phyloP scores from a whole-genome alignment of 352 stramenopile species.

The Phytopythium kandeliae region DNA sequence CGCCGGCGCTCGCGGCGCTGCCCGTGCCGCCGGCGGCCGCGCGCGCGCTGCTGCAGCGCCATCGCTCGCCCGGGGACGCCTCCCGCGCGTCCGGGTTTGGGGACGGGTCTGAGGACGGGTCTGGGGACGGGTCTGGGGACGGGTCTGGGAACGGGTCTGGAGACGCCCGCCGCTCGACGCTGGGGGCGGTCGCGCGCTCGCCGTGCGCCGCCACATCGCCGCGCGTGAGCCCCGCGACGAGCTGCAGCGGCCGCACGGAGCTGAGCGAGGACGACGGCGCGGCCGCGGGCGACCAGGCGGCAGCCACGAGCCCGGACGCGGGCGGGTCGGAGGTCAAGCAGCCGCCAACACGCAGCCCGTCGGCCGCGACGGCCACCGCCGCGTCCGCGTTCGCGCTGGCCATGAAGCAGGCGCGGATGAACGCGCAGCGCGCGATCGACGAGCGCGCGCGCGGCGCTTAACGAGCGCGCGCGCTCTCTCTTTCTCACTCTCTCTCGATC shows the following conservation, averaged over 20 bases:
- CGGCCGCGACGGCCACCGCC: constrained; percentile 38
- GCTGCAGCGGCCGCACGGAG: constrained; percentile 28
- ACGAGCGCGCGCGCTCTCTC: too few relatives aligned
- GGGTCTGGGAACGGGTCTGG: too few relatives aligned
- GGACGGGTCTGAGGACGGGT: too few relatives aligned
- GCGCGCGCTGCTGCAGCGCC: constrained; percentile 39
- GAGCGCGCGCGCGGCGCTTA: constrained; percentile 26
- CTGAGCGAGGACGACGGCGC: constrained; percentile 28
- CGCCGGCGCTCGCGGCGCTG: constrained; percentile 15
- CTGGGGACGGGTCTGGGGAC: too few relatives aligned
- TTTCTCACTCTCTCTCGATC: too few relatives aligned
- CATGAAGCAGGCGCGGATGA: constrained; percentile 74
- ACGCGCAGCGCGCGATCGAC: constrained; percentile 57
- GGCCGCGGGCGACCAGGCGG: too few relatives aligned
- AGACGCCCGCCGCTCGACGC: too few relatives aligned
- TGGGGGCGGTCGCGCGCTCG: not conserved
- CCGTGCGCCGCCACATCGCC: not conserved
- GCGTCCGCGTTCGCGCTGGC: constrained; percentile 67
- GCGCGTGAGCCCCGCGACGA: constrained; percentile 17
- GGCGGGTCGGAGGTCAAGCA: constrained; percentile 18
- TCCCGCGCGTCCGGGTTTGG: too few relatives aligned
- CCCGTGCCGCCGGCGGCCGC: constrained; percentile 24
- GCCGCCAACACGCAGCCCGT: constrained; percentile 24
- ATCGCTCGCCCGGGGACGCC: constrained; percentile 21
- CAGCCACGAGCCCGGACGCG: constrained; percentile 1